Evolutionary conservation across 768 basidiomycete species (phyloP), one percentile per base, ranked within the genome.

Genomic region (Brasilioporus rufonigricans): DNA sequence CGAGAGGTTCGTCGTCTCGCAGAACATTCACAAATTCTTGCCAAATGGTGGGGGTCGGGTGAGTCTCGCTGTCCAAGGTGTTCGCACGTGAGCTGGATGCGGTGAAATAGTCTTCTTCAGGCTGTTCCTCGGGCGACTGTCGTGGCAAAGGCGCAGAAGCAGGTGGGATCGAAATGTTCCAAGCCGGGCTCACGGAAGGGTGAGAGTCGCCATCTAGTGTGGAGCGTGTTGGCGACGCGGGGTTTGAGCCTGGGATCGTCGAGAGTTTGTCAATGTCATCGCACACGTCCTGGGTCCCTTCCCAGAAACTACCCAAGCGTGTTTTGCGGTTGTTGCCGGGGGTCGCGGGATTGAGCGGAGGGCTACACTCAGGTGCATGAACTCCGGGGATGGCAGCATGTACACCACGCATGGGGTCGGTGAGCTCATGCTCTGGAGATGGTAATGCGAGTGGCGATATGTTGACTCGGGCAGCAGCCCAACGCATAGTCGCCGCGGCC

Each of bases 401-500:
- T 21, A 87, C 79, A 32, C 84, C 83, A 35, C 89, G 84, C 84
- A 97, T 86, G 0, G 94, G 94, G 71, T 97, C 94, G 11, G 87
- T 87, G 24, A 96, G 80, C 65, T 97, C 94, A 61, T 89, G 86
- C 65, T 98, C 94, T 0, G 94, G 94, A 12, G 88, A 91, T 2
- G 94, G 93, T 1, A 95, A 78, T 0, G 91, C 86, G 24, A 98
- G 77, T 0, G 94, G 94, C 0, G 91, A 86, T 51, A 98, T 84
- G 61, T 91, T 84, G 11, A 92, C 85, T 23, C 87, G 79, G 11
- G 88, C 82, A 3, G 86, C 91, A n/a, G 92, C 92, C 80, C 85
- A 86, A 35, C 91, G 87, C 73, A 94, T 84, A 1, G 91, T 85
- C 0, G 92, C 91, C 1, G 89, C 91, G 3, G 86, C 76, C 0